Base-by-base conservation (phyloP, 2,329 filamentous ascomycete species). In the Pseudocercospora musae region DNA sequence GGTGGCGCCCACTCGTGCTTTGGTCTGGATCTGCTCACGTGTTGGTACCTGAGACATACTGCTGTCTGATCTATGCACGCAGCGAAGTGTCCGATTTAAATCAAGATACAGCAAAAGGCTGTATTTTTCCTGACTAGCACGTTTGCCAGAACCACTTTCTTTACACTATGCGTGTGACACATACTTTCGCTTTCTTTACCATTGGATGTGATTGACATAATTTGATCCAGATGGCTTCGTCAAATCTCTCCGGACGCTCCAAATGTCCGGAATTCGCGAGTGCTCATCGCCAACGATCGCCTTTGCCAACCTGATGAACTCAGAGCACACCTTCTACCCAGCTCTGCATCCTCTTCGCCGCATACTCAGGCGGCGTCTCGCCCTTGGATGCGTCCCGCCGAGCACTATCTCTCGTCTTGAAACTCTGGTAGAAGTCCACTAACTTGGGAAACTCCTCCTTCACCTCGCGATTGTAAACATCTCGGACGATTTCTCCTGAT, bases 381-480 rank as follows among this genome's bases (percentile, higher is more conserved):
- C 59, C 59, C 18, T 57, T 60, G 27, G 54, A 27, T n/a, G 20
- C 59, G 46, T 56, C 46, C 20, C 62, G 57, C 50, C 49, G 49
- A 40, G 62, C 59, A 59, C 62, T 62, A 5, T 56, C 55, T 37
- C 58, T 59, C 33, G 31, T 62, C 48, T 57, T 58, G 60, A 65
- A 60, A 29, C 29, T 50, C 53, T 56, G 48, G 48, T 50, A 65
- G 23, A 65, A 63, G 54, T 65, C 56, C 23, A 23, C 37, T 20
- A 65, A 44, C 55, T 65, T 62, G 3, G 59, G 62, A 29, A 62
- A 65, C 18, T 55, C 50, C 27, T 65, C 62, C 23, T 57, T 55
- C 4, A 65, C 59, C 2, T 59, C 56, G 9, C 62, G 27, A 1
- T 59, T 57, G 52, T 60, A 65, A 11, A 62, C 59, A 58, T 62